Base-by-base conservation (phyloP, 2,329 filamentous ascomycete genomes). In the Fulvia fulva region DNA sequence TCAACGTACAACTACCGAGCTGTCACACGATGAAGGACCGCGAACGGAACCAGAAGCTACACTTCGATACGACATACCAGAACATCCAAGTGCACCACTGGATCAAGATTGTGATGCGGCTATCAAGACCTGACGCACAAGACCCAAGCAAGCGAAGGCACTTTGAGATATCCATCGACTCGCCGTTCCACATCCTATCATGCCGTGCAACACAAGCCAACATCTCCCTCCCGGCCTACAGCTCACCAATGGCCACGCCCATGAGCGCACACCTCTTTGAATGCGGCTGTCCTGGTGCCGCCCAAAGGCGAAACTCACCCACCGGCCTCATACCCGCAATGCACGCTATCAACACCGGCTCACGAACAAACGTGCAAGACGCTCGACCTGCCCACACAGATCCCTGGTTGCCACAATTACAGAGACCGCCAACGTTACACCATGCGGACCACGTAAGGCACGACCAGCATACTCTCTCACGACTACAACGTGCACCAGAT, bases 101-200 rank as follows among this genome's bases (percentile, higher is more conserved):
- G 91, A 96, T 97, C 74, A 96, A 96, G 90, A 91, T 96, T 69
- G 91, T 96, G 61, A 90, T 97, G 85, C 88, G 92, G 53, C 87
- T 97, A 49, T 96, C 91, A 28, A 91, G 90, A 67, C 79, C 88
- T 14, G 92, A 96, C 67, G 83, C 87, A 41, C 85, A 87, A 11
- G 89, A 96, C 67, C 86, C 91, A 0, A 80, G 79, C 0, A 92
- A 92, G 70, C 85, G 91, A 63, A 84, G 91, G 32, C 92, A 96
- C 71, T 97, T 96, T 66, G 92, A 97, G 74, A 96, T 96, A 68
- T 96, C 91, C 65, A 97, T 97, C 67, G 92, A 97, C 75, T 96
- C 91, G 1, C 92, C 92, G 0, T 93, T 97, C 71, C 93, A 93
- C 61, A 90, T 96, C 47, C 87, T 96, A 50, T 93, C 92, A 62